Evolutionary conservation across 208 protist genomes (phyloP).

Genomic region (Borovskyia barvae): DNA sequence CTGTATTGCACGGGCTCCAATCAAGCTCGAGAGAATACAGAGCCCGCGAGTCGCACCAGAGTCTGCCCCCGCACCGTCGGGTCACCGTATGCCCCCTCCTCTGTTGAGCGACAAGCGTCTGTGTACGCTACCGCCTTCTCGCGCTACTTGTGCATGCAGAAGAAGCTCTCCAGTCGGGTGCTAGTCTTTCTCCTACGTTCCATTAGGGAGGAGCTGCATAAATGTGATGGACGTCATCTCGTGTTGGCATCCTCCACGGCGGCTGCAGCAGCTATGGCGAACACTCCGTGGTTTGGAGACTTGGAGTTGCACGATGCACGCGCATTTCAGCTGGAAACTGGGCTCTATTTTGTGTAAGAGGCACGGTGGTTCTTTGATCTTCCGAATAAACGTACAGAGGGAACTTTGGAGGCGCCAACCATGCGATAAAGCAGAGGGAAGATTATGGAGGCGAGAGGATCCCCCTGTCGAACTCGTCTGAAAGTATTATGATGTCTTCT

Average conservation of each 20-base stretch:
- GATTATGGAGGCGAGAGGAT: no score
- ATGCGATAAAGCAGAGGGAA: no score
- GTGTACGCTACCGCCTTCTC: slow-evolving; percentile 38
- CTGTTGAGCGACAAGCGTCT: slow-evolving; percentile 23
- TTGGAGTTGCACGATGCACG: slow-evolving; percentile 16
- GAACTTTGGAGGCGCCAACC: no score
- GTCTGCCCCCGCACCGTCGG: no score
- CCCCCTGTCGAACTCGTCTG: no score
- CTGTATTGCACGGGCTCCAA: background rate
- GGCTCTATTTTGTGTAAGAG: slow-evolving; percentile 12
- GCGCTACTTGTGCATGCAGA: slow-evolving; percentile 42
- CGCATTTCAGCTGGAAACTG: slow-evolving; percentile 5
- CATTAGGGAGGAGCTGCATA: slow-evolving; percentile 16
- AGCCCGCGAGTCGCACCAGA: no score
- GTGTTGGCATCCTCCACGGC: background rate
- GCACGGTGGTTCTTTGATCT: background rate
- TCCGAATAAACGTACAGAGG: no score
- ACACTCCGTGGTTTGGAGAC: slow-evolving; percentile 7
- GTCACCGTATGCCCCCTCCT: background rate
- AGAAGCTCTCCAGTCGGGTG: slow-evolving; percentile 25
- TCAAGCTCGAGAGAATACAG: slow-evolving; percentile 2
- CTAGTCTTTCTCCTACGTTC: slow-evolving; percentile 22
- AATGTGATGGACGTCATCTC: slow-evolving; percentile 10
- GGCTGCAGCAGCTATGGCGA: background rate
- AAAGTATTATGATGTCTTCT: no score